Conservation (phyloP, 1,284 basidiomycete genomes). For the Sporisorium exsertum region DNA sequence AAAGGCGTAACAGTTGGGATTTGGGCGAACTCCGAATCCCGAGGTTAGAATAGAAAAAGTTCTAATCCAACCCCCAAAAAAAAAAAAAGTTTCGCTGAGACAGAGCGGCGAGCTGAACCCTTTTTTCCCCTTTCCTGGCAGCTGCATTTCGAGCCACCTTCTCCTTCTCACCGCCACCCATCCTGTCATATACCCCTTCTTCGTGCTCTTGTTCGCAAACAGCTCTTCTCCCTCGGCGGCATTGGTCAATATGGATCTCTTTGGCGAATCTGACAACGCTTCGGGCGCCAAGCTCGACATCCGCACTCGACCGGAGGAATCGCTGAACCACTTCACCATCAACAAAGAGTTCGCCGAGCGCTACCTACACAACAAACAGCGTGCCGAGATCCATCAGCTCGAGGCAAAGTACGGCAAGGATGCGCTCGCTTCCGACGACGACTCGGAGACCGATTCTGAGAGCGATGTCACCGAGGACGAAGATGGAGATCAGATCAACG, state of each 20-base stretch:
- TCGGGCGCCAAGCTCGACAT: conserved; percentile 33
- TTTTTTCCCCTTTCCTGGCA: too few species aligned
- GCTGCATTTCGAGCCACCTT: background rate
- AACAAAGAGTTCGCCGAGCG: conserved; percentile 65
- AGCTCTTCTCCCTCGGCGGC: background rate
- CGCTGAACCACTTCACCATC: conserved; percentile 57
- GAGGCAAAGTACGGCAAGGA: conserved; percentile 60
- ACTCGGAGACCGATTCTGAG: conserved; percentile 44
- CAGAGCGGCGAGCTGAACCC: conserved; percentile 5
- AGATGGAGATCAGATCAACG: conserved; percentile 93
- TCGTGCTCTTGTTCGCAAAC: background rate
- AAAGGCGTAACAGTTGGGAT: background rate
- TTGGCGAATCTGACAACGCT: conserved; percentile 14
- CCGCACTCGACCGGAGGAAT: conserved; percentile 42
- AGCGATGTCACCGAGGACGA: conserved; percentile 88
- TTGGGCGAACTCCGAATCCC: background rate
- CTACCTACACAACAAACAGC: conserved; percentile 65
- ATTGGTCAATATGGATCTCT: conserved; percentile 38
- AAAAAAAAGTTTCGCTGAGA: background rate
- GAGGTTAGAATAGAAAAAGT: background rate
- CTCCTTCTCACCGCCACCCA: background rate
- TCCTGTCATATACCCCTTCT: background rate
- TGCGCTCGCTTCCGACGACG: conserved; percentile 31
- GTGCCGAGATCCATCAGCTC: conserved; percentile 62
- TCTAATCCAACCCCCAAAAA: background rate